Evolutionary conservation across 768 basidiomycete species (phyloP), one percentile per base, ranked within the genome.

Genomic region (Amanita subjunquillea): DNA sequence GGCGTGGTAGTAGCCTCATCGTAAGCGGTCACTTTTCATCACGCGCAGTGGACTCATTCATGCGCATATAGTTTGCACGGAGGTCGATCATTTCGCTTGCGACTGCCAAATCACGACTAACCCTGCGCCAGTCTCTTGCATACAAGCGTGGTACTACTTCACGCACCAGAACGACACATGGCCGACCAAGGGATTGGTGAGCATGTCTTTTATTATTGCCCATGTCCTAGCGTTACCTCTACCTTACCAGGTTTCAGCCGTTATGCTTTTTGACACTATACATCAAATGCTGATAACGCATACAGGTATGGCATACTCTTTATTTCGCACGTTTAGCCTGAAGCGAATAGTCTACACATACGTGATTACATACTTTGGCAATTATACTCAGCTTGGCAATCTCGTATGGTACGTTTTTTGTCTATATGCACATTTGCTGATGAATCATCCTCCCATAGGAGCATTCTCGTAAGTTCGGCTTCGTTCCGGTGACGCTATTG

Each of bases 71-170:
- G 80, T 6, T 61, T 80, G 10, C 72, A 76, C 46, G 79, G 78
- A 65, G 73, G 79, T 79, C 51, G 8, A 66, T 59, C 17, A 1
- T 25, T 40, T 15, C 5, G 27, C 49, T 39, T 27, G 48, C 30
- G 36, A 13, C 30, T 5, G 2, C 30, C 15, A 1, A 25, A 29
- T 30, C 49, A 41, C 41, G 41, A 36, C 40, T 51, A 48, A 49
- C 9, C 8, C 9, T 48, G 32, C 23, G 23, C 10, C 17, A 83
- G 80, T 80, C n/a, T 76, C 77, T 6, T 68, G 68, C 38, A 63
- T 81, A 27, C 81, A 83, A 60, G 69, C 72, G 1, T 79, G 71
- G 69, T 79, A 74, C 56, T 83, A 82, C 57, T 80, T 63, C 52
- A 68, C 64, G 13, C 72, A 81, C 58, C 73, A 77, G 49, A 67